Evolutionary conservation across 257 asterid genomes (phyloP).

Genomic region (Ehretia macrophylla): DNA sequence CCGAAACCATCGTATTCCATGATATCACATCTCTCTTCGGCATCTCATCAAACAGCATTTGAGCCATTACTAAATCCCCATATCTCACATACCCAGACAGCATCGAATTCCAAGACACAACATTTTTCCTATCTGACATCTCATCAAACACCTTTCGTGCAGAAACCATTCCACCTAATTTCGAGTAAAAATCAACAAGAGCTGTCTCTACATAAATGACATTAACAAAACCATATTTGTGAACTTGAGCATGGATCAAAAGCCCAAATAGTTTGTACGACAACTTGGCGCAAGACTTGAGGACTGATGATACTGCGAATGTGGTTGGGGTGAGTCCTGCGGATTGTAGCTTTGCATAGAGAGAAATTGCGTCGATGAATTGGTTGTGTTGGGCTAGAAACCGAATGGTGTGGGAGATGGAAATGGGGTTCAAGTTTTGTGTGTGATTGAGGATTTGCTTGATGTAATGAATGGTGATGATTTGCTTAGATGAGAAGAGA

Average conservation of each 20-base stretch:
- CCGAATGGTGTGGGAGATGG: constrained; percentile 51
- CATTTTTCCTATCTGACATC: constrained; percentile 43
- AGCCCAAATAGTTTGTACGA: constrained; percentile 37
- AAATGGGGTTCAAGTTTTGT: constrained; percentile 34
- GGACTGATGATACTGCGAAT: constrained; percentile 60
- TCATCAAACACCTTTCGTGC: constrained; percentile 66
- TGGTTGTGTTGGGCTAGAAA: constrained; percentile 58
- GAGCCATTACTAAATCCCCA: constrained; percentile 58
- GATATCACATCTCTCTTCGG: constrained; percentile 65
- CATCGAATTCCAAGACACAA: constrained; percentile 84
- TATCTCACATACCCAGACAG: constrained; percentile 56
- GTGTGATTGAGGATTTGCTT: constrained; percentile 29
- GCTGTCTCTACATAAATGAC: constrained; percentile 77
- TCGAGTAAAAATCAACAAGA: constrained; percentile 67
- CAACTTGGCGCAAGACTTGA: constrained; percentile 65
- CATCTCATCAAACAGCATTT: constrained; percentile 61
- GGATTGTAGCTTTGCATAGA: constrained; percentile 46
- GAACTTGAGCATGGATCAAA: constrained; percentile 64
- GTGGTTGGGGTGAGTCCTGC: constrained; percentile 56
- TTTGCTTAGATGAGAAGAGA: constrained; percentile 27
- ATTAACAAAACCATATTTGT: constrained; percentile 51
- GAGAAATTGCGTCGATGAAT: constrained; percentile 45
- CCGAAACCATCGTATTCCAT: constrained; percentile 74
- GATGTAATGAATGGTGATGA: constrained; percentile 28
- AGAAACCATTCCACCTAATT: constrained; percentile 53